A percentile compares a stretch with the other conserved stretches of the same genome.
These are phyloP conservation scores for Gastrolobium bilobum DNA, from an alignment of 306 rosid genomes.

Conservation along the genomic window DNA sequence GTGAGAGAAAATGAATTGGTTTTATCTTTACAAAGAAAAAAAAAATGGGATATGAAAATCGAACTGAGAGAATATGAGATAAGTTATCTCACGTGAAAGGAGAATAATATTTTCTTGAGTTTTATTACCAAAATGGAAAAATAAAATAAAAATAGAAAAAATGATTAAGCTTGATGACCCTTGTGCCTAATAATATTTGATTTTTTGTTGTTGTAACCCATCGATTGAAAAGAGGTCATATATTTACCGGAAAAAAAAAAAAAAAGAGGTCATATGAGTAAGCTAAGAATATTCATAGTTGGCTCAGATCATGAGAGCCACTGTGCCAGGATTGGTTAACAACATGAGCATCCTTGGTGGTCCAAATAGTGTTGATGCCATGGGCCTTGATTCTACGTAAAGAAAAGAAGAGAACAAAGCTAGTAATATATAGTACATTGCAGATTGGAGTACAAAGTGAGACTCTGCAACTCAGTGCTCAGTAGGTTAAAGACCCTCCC, in stretches of 20 bases:
- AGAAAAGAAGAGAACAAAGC: constrained; percentile 47
- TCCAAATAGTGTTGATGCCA: constrained; percentile 54
- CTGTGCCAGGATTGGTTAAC: constrained; percentile 23
- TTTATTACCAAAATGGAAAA: not conserved
- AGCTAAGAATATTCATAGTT: constrained; percentile 12
- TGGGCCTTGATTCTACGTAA: constrained; percentile 50
- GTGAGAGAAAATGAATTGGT: too few species aligned
- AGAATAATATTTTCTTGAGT: not conserved
- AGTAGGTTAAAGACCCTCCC: constrained; percentile 40
- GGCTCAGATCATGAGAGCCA: not conserved
- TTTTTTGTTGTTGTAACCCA: not conserved
- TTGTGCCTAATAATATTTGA: not conserved
- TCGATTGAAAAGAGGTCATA: not conserved
- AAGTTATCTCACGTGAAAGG: too few species aligned
- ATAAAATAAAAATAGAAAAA: not conserved
- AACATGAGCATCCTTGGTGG: constrained; percentile 46
- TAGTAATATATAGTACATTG: constrained; percentile 15
- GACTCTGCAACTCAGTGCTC: constrained; percentile 48
- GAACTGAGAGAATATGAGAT: too few species aligned
- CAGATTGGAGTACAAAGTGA: constrained; percentile 53
- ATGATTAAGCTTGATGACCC: not conserved
- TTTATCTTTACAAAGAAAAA: too few species aligned
- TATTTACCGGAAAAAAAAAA: not conserved
- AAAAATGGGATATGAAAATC: too few species aligned
- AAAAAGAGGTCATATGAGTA: not conserved